Evolutionary conservation across 805 yeast genomes (phyloP).

Genomic region (Barnettozyma vustinii): DNA sequence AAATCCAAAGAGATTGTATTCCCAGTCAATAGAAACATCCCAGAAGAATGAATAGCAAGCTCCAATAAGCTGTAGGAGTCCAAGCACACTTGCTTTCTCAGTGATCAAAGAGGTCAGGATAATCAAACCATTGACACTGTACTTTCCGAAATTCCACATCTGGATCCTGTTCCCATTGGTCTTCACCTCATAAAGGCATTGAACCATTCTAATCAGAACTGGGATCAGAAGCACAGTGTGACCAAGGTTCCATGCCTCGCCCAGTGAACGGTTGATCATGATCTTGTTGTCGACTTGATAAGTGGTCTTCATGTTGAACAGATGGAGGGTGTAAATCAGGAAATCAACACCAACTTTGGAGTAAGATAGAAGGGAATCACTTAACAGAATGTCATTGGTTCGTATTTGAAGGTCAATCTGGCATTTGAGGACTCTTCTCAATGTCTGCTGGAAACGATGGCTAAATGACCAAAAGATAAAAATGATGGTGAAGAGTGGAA

Average conservation of each 20-base stretch:
- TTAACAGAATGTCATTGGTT: conserved; percentile 72
- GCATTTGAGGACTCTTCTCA: conserved; percentile 52
- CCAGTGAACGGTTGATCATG: conserved; percentile 30
- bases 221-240: conserved; percentile 48
- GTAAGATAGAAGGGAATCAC: conserved; percentile 84
- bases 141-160: conserved; percentile 69
- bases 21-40: conserved; percentile 93
- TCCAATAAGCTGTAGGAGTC: conserved; percentile 46
- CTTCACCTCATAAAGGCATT: conserved; percentile 72
- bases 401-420: conserved; percentile 54
- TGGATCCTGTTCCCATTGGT: conserved; percentile 44
- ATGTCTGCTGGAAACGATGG: conserved; percentile 42
- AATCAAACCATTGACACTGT: conserved; percentile 58
- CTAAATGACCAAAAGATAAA: conserved; percentile 31
- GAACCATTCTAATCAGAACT: conserved; percentile 68
- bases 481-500: conserved; percentile 20
- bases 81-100: conserved; percentile 5
- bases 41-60: conserved; percentile 78
- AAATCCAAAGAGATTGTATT: conserved; percentile 44
- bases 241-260: conserved; percentile 28
- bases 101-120: conserved; percentile 31
- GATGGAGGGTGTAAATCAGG: conserved; percentile 47
- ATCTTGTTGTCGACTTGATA: conserved; percentile 24
- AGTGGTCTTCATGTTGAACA: conserved; percentile 32
- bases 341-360: conserved; percentile 72